Conservation (phyloP, 225 moss, liverwort and hornwort genomes). For the Sphagnum contortum region DNA sequence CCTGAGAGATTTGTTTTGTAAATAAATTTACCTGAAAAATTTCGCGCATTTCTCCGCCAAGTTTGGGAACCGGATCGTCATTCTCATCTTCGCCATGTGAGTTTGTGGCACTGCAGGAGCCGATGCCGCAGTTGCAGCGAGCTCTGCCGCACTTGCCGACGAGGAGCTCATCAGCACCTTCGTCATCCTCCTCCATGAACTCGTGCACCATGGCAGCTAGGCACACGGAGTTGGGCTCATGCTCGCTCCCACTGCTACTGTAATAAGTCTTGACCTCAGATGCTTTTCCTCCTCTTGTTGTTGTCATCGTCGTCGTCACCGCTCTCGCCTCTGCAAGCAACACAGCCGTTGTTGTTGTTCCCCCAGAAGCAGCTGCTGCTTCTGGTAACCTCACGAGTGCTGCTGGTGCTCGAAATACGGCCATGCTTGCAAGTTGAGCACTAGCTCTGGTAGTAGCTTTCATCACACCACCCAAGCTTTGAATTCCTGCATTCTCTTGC, state of each 20-base stretch:
- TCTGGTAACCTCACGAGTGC: too few relatives aligned
- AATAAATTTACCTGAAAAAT: too few relatives aligned
- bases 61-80: slow-evolving; percentile 7
- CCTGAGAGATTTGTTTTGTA: too few relatives aligned
- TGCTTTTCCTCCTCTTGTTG: slow-evolving; percentile 12
- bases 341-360: not conserved
- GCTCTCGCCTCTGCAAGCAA: slow-evolving; percentile 5
- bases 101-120: slow-evolving; percentile 2
- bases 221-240: slow-evolving; percentile 36
- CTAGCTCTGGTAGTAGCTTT: too few relatives aligned
- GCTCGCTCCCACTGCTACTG: slow-evolving; percentile 45
- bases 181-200: slow-evolving; percentile 25
- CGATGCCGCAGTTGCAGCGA: slow-evolving; percentile 33
- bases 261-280: slow-evolving; percentile 7
- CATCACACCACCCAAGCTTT: too few relatives aligned
- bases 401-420: too few relatives aligned
- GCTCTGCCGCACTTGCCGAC: slow-evolving; percentile 27
- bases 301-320: not conserved
- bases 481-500: too few relatives aligned
- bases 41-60: slow-evolving; percentile 9
- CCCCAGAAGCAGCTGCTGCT: not conserved
- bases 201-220: slow-evolving; percentile 38
- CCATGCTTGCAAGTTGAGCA: too few relatives aligned
- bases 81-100: slow-evolving; percentile 15
- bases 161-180: not conserved